A percentile compares a stretch with the other conserved stretches of the same genome.
Evolutionary conservation across 2,329 filamentous ascomycete genomes (phyloP).

Genomic region (Colletotrichum tropicicola): DNA sequence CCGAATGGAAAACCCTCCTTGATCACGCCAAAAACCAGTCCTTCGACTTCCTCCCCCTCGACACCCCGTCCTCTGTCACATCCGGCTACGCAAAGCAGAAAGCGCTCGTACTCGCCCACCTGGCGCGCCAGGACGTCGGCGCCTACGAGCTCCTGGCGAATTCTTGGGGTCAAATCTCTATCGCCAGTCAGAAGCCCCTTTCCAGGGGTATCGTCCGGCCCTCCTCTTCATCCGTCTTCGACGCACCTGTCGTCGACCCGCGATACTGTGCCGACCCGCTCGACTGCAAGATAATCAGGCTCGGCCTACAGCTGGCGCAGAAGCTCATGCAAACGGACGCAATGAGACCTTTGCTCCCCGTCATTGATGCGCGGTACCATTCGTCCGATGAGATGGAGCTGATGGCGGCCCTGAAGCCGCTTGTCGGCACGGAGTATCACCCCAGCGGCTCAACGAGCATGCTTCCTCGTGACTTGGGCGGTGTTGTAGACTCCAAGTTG

Average conservation of each 20-base stretch:
- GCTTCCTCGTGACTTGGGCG: slow-evolving; percentile 53
- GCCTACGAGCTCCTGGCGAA: slow-evolving; percentile 41
- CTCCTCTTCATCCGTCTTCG: slow-evolving; percentile 45
- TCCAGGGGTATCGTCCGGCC: slow-evolving; percentile 53
- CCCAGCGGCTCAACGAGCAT: slow-evolving; percentile 56
- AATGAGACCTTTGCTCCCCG: slow-evolving; percentile 32
- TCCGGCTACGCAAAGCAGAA: slow-evolving; percentile 48
- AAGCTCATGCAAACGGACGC: slow-evolving; percentile 37
- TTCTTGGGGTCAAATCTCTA: slow-evolving; percentile 42
- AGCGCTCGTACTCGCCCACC: slow-evolving; percentile 33
- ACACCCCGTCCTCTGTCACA: slow-evolving; percentile 42
- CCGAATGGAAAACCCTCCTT: slow-evolving; percentile 32
- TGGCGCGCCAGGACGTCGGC: slow-evolving; percentile 34
- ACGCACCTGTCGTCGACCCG: slow-evolving; percentile 50
- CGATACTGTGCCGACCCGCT: slow-evolving; percentile 53
- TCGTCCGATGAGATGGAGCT: slow-evolving; percentile 33
- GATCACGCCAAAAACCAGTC: slow-evolving; percentile 35
- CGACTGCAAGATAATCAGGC: slow-evolving; percentile 42
- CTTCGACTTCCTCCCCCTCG: slow-evolving; percentile 30
- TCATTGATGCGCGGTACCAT: slow-evolving; percentile 32
- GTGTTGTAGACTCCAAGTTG: slow-evolving; percentile 53
- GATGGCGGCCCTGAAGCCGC: slow-evolving; percentile 41
- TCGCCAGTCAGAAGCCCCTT: slow-evolving; percentile 49
- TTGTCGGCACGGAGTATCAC: slow-evolving; percentile 49
- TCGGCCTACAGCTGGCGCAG: slow-evolving; percentile 37